Evolutionary conservation across 306 rosid genomes (phyloP), one percentile per base, ranked within the genome.

Genomic region (Prosopis cineraria): DNA sequence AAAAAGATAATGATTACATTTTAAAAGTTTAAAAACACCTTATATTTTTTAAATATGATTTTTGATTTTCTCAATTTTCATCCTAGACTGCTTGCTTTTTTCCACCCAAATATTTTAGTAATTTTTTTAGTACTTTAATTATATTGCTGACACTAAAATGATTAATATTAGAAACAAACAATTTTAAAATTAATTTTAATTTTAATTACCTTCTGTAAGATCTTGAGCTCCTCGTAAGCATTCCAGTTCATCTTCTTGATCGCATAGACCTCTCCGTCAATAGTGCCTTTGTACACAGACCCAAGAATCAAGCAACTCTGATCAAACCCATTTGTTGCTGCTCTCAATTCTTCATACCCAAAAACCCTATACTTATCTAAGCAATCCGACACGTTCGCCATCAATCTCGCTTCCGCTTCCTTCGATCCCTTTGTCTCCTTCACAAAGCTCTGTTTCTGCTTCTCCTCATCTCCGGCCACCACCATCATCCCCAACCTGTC

Each of bases 181-280:
- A n/a, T n/a, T n/a, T n/a, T n/a, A 34, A 71, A 24, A 67, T 24
- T 3, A 30, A 67, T 24, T 3, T 24, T 3, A 30, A 67, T 24
- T 3, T 2, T 11, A 30, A 13, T 76, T 87, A 95, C 98, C 98
- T 92, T 95, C 84, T 95, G 98, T 75, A 95, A 88, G 83, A 95
- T 95, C 92, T 95, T 95, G 89, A 95, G 98, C 78, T 95, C 96
- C 68, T 95, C 98, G 44, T 81, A 89, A 37, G 96, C 98, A 77
- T 91, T 86, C 98, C 98, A 95, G 25, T 88, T 91, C 98, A 95
- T 95, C 97, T 89, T 92, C 93, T 92, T 95, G 76, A 95, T 91
- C 6, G 98, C 98, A 74, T 40, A 91, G 27, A 86, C 75, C 19
- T 86, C 87, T 7, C 93, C 97, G 44, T 75, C 86, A 59, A 92